Base-by-base conservation (phyloP, 257 asterid genomes). In the Nicotiana benthamiana region DNA sequence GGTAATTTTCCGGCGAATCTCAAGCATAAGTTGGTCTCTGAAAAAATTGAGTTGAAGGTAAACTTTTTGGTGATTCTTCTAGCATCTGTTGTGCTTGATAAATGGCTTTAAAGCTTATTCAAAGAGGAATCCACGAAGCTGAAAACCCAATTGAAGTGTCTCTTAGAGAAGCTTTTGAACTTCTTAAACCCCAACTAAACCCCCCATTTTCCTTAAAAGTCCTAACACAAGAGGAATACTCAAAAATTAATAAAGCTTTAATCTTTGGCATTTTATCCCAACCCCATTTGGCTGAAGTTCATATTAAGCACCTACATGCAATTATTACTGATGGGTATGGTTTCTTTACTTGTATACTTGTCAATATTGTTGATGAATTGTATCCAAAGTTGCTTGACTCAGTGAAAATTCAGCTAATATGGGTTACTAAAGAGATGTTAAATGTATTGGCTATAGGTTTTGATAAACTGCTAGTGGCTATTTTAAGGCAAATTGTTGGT, bases 221-320 rank as follows among this genome's bases (percentile, higher is more conserved):
- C 79, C 95, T 92, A 79, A 85, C 90, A 81, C 86, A 81, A 27
- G 84, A 90, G 63, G 89, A 90, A 77, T 93, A 95, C 87, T 63
- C 59, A 20, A 85, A 81, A 43, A 89, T 93, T 63, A 95, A 93
- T 83, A 87, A 86, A 54, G 97, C 97, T 43, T 86, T 95, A 79
- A 89, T 93, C 17, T 89, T 88, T 68, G 98, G 89, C 65, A 79
- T 92, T 85, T 77, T 93, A 34, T 75, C 85, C 75, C 93, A 95
- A 61, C 83, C 92, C 82, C 86, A 86, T 18, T 84, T 84, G 54
- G 88, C 87, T 26, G 83, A 83, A 80, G 83, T 92, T 48, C 97
- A 90, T 84, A 82, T 92, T 34, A 93, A 93, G 87, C 97, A 90
- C 82, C 84, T 94, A 27, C 97, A 94, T 40, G 96, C 90, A 22